These are phyloP conservation scores for Prunus davidiana DNA, from an alignment of 306 rosid genomes.

Conservation along the genomic window DNA sequence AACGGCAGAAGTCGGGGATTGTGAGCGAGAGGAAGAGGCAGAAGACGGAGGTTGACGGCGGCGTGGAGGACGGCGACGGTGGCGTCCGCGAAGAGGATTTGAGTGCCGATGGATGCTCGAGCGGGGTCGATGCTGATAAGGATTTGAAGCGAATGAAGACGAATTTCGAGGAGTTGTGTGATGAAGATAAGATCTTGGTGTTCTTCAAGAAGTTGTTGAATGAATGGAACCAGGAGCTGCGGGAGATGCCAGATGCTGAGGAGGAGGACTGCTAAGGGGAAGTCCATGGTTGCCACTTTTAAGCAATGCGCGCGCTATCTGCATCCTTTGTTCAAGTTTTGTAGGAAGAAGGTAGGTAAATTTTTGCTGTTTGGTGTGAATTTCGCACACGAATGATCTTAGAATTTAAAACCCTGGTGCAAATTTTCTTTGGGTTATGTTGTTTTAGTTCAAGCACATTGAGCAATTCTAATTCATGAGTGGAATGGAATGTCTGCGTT, in stretches of 20 bases:
- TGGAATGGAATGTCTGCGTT: too few species aligned
- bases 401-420: neutral
- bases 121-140: conserved; percentile 61
- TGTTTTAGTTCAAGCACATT: too few species aligned
- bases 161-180: conserved; percentile 80
- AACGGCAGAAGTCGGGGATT: conserved; percentile 95
- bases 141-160: conserved; percentile 85
- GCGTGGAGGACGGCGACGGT: conserved; percentile 73
- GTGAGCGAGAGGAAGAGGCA: conserved; percentile 77
- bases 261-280: conserved; percentile 91
- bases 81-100: conserved; percentile 73
- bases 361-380: neutral
- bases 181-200: conserved; percentile 86
- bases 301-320: conserved; percentile 96
- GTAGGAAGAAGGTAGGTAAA: conserved; percentile 82
- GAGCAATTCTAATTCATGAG: too few species aligned
- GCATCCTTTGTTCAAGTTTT: conserved; percentile 87
- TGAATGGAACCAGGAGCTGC: conserved; percentile 95
- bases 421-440: neutral
- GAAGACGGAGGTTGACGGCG: conserved; percentile 66
- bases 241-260: conserved; percentile 73
- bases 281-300: conserved; percentile 91
- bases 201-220: conserved; percentile 84
- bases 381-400: neutral
- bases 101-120: conserved; percentile 67